A percentile compares a stretch with the other conserved stretches of the same genome.
These are phyloP conservation scores for Dissophora ornata DNA, from an alignment of 192 early-diverging fungal species.

Conservation along the genomic window DNA sequence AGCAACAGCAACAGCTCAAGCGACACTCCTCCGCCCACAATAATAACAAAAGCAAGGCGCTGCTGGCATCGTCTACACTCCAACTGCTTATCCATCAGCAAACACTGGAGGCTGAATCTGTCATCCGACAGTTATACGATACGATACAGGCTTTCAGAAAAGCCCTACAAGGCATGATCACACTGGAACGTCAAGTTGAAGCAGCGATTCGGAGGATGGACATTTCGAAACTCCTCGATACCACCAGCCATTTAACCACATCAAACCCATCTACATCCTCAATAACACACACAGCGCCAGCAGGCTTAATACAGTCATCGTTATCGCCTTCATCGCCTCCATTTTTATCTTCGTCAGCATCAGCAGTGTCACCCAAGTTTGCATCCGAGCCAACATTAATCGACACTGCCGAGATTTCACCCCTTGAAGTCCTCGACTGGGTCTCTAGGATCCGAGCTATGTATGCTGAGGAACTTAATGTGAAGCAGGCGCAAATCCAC, in stretches of 20 bases:
- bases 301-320: too few relatives aligned
- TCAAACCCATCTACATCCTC: too few relatives aligned
- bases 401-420: constrained; percentile 47
- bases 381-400: constrained; percentile 10
- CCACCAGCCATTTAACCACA: too few relatives aligned
- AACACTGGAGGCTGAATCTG: constrained; percentile 34
- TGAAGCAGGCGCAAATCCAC: constrained; percentile 45
- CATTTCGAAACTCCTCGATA: constrained; percentile 11
- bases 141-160: constrained; percentile 28
- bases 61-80: constrained; percentile 24
- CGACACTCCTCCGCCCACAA: not conserved
- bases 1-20: constrained; percentile 13
- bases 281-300: too few relatives aligned
- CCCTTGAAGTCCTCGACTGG: constrained; percentile 47
- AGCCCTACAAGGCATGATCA: constrained; percentile 26
- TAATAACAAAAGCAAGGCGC: not conserved
- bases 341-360: not conserved
- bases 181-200: constrained; percentile 41
- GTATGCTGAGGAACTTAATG: constrained; percentile 38
- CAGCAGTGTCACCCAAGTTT: not conserved
- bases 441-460: constrained; percentile 38
- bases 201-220: constrained; percentile 33
- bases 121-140: constrained; percentile 33
- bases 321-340: too few relatives aligned
- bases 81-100: constrained; percentile 40